Percentiles rank a stretch among this genome's conserved stretches.
These are phyloP conservation scores for Daldinia sp. DNA, from an alignment of 2,329 filamentous ascomycete genomes.

Conservation along the genomic window DNA sequence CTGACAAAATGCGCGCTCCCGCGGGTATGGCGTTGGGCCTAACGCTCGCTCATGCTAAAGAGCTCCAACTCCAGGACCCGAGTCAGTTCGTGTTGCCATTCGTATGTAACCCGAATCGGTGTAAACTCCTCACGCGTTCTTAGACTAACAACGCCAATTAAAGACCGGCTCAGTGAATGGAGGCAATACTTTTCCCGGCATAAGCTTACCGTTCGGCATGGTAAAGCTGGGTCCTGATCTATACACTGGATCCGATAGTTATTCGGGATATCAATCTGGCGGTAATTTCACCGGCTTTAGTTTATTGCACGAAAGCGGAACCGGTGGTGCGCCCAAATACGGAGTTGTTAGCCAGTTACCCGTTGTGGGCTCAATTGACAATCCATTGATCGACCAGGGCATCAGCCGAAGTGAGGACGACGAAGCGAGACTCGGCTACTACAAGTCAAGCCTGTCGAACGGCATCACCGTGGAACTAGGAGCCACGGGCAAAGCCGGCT, in stretches of 20 bases:
- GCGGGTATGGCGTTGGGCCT: slow-evolving; percentile 22
- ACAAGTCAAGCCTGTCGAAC: slow-evolving; percentile 62
- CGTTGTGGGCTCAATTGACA: slow-evolving; percentile 56
- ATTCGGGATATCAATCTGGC: slow-evolving; percentile 60
- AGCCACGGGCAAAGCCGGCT: slow-evolving; percentile 63
- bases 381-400: slow-evolving; percentile 65
- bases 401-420: slow-evolving; percentile 61
- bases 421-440: slow-evolving; percentile 67
- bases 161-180: slow-evolving; percentile 57
- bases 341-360: slow-evolving; percentile 70
- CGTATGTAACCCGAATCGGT: slow-evolving; percentile 31
- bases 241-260: slow-evolving; percentile 58
- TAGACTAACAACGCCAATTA: slow-evolving; percentile 19
- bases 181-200: slow-evolving; percentile 60
- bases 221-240: slow-evolving; percentile 61
- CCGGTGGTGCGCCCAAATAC: slow-evolving; percentile 74
- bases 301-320: slow-evolving; percentile 72
- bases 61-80: slow-evolving; percentile 29
- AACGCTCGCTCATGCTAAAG: slow-evolving; percentile 13
- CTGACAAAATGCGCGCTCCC: slow-evolving; percentile 34
- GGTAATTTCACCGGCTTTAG: slow-evolving; percentile 68
- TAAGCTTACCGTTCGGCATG: slow-evolving; percentile 57
- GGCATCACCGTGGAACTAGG: slow-evolving; percentile 66
- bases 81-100: slow-evolving; percentile 39
- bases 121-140: neutral